phyloP scores from a whole-genome alignment of 441 rosid species.

The Eruca vesicaria region DNA sequence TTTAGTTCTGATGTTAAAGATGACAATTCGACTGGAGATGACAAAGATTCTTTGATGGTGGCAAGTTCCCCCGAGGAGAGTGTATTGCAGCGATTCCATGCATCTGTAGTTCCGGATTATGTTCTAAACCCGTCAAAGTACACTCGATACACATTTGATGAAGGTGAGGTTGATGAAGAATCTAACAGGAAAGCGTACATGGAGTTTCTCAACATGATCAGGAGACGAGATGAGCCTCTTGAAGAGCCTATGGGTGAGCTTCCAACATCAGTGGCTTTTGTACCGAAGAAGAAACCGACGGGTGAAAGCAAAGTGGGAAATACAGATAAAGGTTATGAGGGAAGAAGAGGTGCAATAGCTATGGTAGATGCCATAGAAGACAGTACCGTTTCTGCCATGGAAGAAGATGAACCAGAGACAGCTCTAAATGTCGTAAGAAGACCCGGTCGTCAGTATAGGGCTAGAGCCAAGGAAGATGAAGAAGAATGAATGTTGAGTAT shows the following conservation, averaged over 20 bases:
- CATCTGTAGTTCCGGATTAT: constrained; percentile 73
- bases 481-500: constrained; percentile 34
- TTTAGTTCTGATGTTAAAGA: constrained; percentile 56
- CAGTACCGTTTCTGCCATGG: constrained; percentile 56
- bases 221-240: constrained; percentile 38
- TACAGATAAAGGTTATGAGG: constrained; percentile 30
- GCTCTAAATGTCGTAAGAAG: constrained; percentile 16
- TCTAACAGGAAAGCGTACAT: constrained; percentile 68
- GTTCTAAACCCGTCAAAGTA: constrained; percentile 78
- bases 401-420: constrained; percentile 70
- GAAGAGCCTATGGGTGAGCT: constrained; percentile 47
- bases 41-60: constrained; percentile 39
- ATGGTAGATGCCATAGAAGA: constrained; percentile 40
- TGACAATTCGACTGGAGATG: constrained; percentile 33
- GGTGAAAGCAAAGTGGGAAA: constrained; percentile 22
- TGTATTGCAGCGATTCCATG: constrained; percentile 29
- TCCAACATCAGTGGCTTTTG: constrained; percentile 57
- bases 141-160: constrained; percentile 68
- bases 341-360: constrained; percentile 44
- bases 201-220: constrained; percentile 65
- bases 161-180: constrained; percentile 63
- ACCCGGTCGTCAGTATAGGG: constrained; percentile 61
- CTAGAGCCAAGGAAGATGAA: constrained; percentile 41
- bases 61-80: constrained; percentile 31
- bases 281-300: constrained; percentile 60